These are phyloP conservation scores for Pistacia atlantica DNA, from an alignment of 345 rosid genomes.

Conservation along the genomic window DNA sequence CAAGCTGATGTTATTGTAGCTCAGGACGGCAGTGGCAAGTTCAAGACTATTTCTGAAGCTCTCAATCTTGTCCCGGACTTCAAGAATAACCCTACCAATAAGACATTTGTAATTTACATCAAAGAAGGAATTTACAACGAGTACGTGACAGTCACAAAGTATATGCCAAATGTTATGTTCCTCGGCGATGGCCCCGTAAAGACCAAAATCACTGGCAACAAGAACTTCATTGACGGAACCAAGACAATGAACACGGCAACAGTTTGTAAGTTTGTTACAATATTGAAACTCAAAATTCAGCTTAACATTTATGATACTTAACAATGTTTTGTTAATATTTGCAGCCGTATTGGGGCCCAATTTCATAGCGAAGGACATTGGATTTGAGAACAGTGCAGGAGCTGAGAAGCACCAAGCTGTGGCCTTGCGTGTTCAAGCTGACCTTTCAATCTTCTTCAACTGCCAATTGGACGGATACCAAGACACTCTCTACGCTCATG, in stretches of 20 bases:
- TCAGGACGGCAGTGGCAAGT: constrained; percentile 73
- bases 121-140: constrained; percentile 76
- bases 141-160: constrained; percentile 36
- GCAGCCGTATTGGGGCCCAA: constrained; percentile 47
- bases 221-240: constrained; percentile 46
- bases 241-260: constrained; percentile 58
- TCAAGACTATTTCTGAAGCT: constrained; percentile 57
- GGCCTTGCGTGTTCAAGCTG: constrained; percentile 60
- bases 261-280: constrained; percentile 35
- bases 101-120: constrained; percentile 57
- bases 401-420: constrained; percentile 68
- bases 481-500: constrained; percentile 62
- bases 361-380: constrained; percentile 73
- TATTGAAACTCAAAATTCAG: too few species aligned
- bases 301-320: too few species aligned
- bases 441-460: constrained; percentile 51
- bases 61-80: constrained; percentile 41
- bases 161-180: constrained; percentile 44
- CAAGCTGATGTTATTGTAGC: constrained; percentile 63
- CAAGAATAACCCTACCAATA: constrained; percentile 1
- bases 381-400: constrained; percentile 71
- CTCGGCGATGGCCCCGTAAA: constrained; percentile 74
- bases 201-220: constrained; percentile 63
- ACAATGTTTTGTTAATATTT: background rate
- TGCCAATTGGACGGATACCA: constrained; percentile 68